Evolutionary conservation across 2,329 filamentous ascomycete species (phyloP).

Genomic region (Apiospora aurea): DNA sequence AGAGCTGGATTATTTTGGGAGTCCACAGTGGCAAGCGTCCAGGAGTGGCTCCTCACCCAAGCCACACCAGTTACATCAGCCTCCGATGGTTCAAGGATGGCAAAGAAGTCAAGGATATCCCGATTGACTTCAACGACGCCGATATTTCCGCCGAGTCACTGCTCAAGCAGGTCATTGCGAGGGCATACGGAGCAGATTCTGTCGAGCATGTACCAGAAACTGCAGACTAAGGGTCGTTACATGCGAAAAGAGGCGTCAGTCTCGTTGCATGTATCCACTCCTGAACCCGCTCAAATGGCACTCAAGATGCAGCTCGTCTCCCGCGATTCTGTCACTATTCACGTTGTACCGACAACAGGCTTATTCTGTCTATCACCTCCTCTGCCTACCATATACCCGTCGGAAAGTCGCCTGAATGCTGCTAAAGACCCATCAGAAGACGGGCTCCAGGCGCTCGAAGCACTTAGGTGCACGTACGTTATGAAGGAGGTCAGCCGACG

Average conservation of each 20-base stretch:
- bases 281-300: slow-evolving; percentile 70
- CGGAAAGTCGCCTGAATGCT: slow-evolving; percentile 71
- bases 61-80: slow-evolving; percentile 61
- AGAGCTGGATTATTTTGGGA: slow-evolving; percentile 92
- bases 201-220: slow-evolving; percentile 66
- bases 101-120: slow-evolving; percentile 73
- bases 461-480: slow-evolving; percentile 66
- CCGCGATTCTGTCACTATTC: slow-evolving; percentile 65
- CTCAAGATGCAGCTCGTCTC: slow-evolving; percentile 75
- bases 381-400: slow-evolving; percentile 59
- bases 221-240: slow-evolving; percentile 68
- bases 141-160: slow-evolving; percentile 77
- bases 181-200: slow-evolving; percentile 78
- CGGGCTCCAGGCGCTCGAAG: slow-evolving; percentile 64
- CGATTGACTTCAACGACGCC: slow-evolving; percentile 71
- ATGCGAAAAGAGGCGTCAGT: slow-evolving; percentile 65
- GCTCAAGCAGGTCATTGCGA: slow-evolving; percentile 75
- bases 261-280: slow-evolving; percentile 61
- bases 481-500: slow-evolving; percentile 67
- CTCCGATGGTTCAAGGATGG: slow-evolving; percentile 87
- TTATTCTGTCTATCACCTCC: slow-evolving; percentile 73
- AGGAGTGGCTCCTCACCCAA: slow-evolving; percentile 48
- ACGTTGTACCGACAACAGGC: slow-evolving; percentile 82
- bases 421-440: slow-evolving; percentile 63
- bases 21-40: slow-evolving; percentile 70